phyloP scores from a whole-genome alignment of 2,329 filamentous ascomycete genomes.

The Pseudogymnoascus verrucosus region DNA sequence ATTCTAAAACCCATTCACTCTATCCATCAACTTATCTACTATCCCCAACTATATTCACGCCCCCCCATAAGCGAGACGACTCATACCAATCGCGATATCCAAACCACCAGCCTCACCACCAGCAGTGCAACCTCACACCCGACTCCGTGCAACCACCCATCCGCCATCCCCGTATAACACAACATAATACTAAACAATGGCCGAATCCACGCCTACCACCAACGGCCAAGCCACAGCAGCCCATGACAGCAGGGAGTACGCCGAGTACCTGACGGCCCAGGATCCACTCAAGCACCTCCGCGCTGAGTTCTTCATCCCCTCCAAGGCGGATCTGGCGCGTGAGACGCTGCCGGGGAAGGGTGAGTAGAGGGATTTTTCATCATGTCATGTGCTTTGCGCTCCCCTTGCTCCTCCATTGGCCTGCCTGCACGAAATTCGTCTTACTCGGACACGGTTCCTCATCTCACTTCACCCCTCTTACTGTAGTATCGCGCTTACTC shows the following conservation, averaged over 20 bases:
- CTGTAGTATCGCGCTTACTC: not conserved
- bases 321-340: conserved; percentile 60
- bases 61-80: not conserved
- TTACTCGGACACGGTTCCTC: not conserved
- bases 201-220: not conserved
- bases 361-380: not conserved
- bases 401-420: not conserved
- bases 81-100: not conserved
- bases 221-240: not conserved
- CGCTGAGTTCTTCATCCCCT: conserved; percentile 69
- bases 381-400: not conserved
- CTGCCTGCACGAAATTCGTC: not conserved
- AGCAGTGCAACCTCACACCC: too few relatives aligned
- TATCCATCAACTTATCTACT: not conserved
- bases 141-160: too few relatives aligned
- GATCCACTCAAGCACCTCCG: conserved; percentile 56
- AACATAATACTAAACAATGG: not conserved
- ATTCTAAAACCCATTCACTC: too few relatives aligned
- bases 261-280: conserved; percentile 44
- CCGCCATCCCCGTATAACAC: not conserved
- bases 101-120: too few relatives aligned
- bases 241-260: conserved; percentile 20
- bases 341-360: conserved; percentile 14
- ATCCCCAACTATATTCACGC: not conserved
- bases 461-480: not conserved